phyloP scores from a whole-genome alignment of 2,329 filamentous ascomycete species.

The Diplocarpon mali region DNA sequence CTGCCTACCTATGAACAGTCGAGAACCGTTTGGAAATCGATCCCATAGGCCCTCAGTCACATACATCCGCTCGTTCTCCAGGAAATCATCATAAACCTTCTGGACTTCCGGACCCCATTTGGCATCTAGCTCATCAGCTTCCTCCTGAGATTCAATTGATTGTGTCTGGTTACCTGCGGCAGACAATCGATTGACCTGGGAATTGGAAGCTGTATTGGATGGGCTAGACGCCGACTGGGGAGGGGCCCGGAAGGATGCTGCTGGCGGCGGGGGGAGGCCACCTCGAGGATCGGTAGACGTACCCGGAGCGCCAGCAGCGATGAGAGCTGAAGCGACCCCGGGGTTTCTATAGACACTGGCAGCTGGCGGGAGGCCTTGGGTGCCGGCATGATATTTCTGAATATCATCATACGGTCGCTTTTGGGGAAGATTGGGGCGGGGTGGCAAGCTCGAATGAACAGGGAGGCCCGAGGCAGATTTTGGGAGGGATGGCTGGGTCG shows the following conservation, averaged over 20 bases:
- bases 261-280: conserved; percentile 27
- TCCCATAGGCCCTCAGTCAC: conserved; percentile 74
- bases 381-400: conserved; percentile 25
- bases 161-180: conserved; percentile 12
- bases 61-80: conserved; percentile 62
- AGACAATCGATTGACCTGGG: conserved; percentile 14
- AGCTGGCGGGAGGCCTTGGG: conserved; percentile 19
- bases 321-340: conserved; percentile 21
- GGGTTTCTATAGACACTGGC: conserved; percentile 24
- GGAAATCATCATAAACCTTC: conserved; percentile 60
- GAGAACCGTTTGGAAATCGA: conserved; percentile 63
- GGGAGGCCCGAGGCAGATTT: conserved; percentile 21
- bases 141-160: conserved; percentile 18
- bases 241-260: conserved; percentile 23
- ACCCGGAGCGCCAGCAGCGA: conserved; percentile 27
- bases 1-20: conserved; percentile 67
- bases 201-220: conserved; percentile 16
- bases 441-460: conserved; percentile 28
- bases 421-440: conserved; percentile 26
- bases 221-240: conserved; percentile 16
- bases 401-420: conserved; percentile 23
- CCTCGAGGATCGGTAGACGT: conserved; percentile 26
- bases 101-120: conserved; percentile 41
- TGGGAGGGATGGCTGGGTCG: conserved; percentile 17
- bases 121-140: conserved; percentile 24